Conservation (phyloP, 2,329 filamentous ascomycete species). For the Ambrosiella xylebori region DNA sequence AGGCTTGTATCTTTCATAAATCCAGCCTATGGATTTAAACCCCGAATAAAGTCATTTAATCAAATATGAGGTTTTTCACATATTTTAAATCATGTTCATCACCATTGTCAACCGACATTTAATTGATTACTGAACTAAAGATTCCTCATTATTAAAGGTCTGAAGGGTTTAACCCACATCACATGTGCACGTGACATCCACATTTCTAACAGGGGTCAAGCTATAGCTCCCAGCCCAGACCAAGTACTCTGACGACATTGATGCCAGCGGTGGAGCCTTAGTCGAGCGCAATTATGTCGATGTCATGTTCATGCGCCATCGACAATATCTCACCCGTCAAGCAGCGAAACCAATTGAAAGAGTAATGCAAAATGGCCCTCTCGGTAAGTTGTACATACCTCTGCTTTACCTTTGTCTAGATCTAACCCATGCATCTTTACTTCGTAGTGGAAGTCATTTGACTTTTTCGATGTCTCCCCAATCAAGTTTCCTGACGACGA, state of each 20-base stretch:
- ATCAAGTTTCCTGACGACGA: conserved; percentile 68
- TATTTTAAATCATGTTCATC: too few species aligned
- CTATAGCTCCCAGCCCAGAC: neutral
- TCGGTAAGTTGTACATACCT: conserved; percentile 3
- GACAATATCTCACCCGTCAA: neutral
- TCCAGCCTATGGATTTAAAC: too few species aligned
- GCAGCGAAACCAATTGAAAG: neutral
- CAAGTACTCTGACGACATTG: conserved; percentile 2
- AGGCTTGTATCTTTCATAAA: too few species aligned
- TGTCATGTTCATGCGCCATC: neutral
- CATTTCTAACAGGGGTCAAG: neutral
- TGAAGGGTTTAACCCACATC: too few species aligned
- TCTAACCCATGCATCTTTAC: neutral
- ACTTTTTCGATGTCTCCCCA: conserved; percentile 93
- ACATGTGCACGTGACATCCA: neutral
- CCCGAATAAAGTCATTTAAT: too few species aligned
- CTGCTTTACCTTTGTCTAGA: neutral
- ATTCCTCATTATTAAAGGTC: too few species aligned
- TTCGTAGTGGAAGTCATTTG: conserved; percentile 87
- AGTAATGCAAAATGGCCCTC: conserved; percentile 9
- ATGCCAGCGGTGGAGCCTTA: neutral
- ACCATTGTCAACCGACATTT: too few species aligned
- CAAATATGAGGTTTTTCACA: too few species aligned
- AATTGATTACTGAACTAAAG: too few species aligned
- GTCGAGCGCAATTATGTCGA: neutral